Conservation (phyloP, 495 filamentous ascomycete species). For the Xylona heveae region DNA sequence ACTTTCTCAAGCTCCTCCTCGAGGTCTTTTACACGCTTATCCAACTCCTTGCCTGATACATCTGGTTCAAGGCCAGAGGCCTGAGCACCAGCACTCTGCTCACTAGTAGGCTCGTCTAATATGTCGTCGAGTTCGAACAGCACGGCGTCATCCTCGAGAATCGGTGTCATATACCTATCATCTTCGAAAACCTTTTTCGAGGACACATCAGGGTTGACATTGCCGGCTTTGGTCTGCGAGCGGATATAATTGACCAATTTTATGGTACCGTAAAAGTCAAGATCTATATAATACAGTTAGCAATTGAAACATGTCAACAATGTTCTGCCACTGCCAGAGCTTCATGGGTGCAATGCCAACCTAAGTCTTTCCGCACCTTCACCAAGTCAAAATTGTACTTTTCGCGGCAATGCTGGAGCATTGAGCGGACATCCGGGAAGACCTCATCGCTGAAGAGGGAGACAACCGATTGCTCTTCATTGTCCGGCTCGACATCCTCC, state of each 20-base stretch:
- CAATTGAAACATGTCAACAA: not conserved
- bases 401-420: constrained; percentile 53
- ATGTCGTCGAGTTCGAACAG: constrained; percentile 70
- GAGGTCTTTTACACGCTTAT: constrained; percentile 32
- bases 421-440: constrained; percentile 38
- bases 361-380: constrained; percentile 35
- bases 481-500: constrained; percentile 58
- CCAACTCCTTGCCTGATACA: constrained; percentile 22
- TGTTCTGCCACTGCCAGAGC: not conserved
- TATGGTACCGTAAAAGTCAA: constrained; percentile 68
- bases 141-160: constrained; percentile 76
- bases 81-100: constrained; percentile 19
- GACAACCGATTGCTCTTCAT: constrained; percentile 33
- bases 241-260: constrained; percentile 76
- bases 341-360: too few species aligned
- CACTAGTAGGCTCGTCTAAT: too few species aligned
- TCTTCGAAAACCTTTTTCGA: constrained; percentile 38
- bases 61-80: constrained; percentile 2
- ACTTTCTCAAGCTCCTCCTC: constrained; percentile 53
- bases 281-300: constrained; percentile 17
- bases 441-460: constrained; percentile 49
- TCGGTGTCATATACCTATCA: constrained; percentile 60
- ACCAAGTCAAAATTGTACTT: constrained; percentile 57
- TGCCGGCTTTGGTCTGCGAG: constrained; percentile 26
- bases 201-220: constrained; percentile 29